These are phyloP conservation scores for Zygosaccharomyces gambellarensis DNA, from an alignment of 805 yeast species.

Conservation along the genomic window DNA sequence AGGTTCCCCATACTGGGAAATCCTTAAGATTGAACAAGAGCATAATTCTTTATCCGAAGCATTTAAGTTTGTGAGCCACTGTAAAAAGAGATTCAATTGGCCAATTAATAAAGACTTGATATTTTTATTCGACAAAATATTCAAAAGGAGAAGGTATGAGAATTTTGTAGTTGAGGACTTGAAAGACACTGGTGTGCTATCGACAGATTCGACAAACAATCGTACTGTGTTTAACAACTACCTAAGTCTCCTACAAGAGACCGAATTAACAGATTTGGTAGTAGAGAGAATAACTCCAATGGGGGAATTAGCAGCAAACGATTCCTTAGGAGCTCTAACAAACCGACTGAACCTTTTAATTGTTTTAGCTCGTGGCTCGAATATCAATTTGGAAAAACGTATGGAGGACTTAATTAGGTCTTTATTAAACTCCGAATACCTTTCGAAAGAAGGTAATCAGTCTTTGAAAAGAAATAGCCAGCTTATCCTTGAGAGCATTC, in stretches of 20 bases:
- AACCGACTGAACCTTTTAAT: slow-evolving; percentile 30
- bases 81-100: slow-evolving; percentile 32
- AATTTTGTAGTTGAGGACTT: slow-evolving; percentile 26
- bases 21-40: slow-evolving; percentile 13
- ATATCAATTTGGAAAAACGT: slow-evolving; percentile 21
- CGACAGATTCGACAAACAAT: slow-evolving; percentile 2
- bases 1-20: slow-evolving; percentile 19
- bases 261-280: slow-evolving; percentile 12
- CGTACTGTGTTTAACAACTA: slow-evolving; percentile 25
- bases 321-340: slow-evolving; percentile 19
- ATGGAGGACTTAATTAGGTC: slow-evolving; percentile 23
- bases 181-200: slow-evolving; percentile 11
- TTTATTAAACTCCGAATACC: slow-evolving; percentile 7
- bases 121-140: slow-evolving; percentile 32
- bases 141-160: slow-evolving; percentile 26
- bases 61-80: slow-evolving; percentile 18
- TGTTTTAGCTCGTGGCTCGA: slow-evolving; percentile 20
- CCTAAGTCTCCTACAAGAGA: slow-evolving; percentile 15
- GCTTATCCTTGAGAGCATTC: slow-evolving; percentile 12
- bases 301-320: slow-evolving; percentile 20
- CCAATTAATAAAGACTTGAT: slow-evolving; percentile 45
- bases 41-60: slow-evolving; percentile 13
- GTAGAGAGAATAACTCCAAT: slow-evolving; percentile 30
- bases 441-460: not conserved
- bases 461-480: slow-evolving; percentile 1